Conservation (phyloP, 1,284 basidiomycete genomes). For the Moesziomyces antarcticus region DNA sequence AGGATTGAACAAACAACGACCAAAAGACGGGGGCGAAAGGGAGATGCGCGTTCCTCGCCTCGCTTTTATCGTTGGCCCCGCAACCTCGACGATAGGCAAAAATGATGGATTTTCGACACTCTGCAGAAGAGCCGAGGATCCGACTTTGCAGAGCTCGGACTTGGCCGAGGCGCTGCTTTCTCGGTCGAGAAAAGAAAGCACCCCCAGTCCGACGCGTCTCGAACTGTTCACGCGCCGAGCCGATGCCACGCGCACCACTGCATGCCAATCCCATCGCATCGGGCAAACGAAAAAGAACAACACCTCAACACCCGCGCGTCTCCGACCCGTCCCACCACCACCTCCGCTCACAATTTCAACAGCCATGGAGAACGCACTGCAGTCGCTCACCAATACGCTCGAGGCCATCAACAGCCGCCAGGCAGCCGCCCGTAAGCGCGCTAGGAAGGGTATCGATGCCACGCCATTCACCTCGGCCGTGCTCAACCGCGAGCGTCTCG, state of each 20-base stretch:
- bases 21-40: slow-evolving; percentile 3
- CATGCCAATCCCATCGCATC: background rate
- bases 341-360: background rate
- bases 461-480: slow-evolving; percentile 61
- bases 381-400: slow-evolving; percentile 58
- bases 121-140: background rate
- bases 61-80: slow-evolving; percentile 3
- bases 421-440: slow-evolving; percentile 36
- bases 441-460: slow-evolving; percentile 30
- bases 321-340: slow-evolving; percentile 13
- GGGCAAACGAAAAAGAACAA: slow-evolving; percentile 17
- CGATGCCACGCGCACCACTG: slow-evolving; percentile 12
- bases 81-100: background rate
- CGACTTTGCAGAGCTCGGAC: slow-evolving; percentile 13
- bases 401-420: slow-evolving; percentile 50
- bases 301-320: slow-evolving; percentile 8
- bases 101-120: background rate
- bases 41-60: background rate
- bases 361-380: slow-evolving; percentile 60
- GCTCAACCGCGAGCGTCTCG: slow-evolving; percentile 54
- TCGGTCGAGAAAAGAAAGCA: slow-evolving; percentile 15
- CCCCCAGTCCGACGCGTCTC: slow-evolving; percentile 19
- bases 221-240: slow-evolving; percentile 1
- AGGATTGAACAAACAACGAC: slow-evolving; percentile 21
- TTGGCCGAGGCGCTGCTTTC: slow-evolving; percentile 16